Base-by-base conservation (phyloP, 139 green algal species). In the Asterochloris sp. region DNA sequence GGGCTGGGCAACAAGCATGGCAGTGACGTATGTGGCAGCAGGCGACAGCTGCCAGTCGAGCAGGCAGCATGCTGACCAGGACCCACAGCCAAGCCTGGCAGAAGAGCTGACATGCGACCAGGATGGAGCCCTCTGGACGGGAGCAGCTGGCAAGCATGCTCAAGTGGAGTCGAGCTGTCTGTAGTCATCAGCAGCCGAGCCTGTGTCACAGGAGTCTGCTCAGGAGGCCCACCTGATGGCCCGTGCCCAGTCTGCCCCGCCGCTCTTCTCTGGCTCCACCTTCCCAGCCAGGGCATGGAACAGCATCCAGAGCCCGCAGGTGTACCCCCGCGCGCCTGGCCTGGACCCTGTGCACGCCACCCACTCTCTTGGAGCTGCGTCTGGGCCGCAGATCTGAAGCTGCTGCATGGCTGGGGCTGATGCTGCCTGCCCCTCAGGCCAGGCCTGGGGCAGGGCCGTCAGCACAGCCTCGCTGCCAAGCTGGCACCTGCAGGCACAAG, bases 221-320 rank as follows among this genome's bases (percentile, higher is more conserved):
- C 38, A 54, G 38, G 38, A 2, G 6, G 4, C 38, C 38, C 38
- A 84, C 83, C 47, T 86, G 60, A 93, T 62, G 1, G 87, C 69
- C 11, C 79, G 63, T 83, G 93, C 83, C 77, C 84, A 92, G 64
- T 84, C 38, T 6, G 81, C 76, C 62, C 83, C 89, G 26, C 81
- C 79, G 11, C 24, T 71, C 26, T 78, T 66, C 11, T 74, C 82
- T 15, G 78, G 81, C n/a, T 87, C 81, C 15, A 87, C 66, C 15
- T 84, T 78, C 12, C 76, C 83, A 21, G 91, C 87, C 61, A 92
- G 78, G 11, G 88, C 87, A 84, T 97, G 93, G 4, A 97, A 78
- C 78, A 96, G 79, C 78, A 90, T 67, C 93, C 93, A 97, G 71
- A 97, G 78, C 10, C 85, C 93, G 71, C 93, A 97, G 0, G 91